Percentiles rank a stretch among this genome's conserved stretches.
These are phyloP conservation scores for Cyberlindnera mycetangii DNA, from an alignment of 805 yeast species.

Conservation along the genomic window DNA sequence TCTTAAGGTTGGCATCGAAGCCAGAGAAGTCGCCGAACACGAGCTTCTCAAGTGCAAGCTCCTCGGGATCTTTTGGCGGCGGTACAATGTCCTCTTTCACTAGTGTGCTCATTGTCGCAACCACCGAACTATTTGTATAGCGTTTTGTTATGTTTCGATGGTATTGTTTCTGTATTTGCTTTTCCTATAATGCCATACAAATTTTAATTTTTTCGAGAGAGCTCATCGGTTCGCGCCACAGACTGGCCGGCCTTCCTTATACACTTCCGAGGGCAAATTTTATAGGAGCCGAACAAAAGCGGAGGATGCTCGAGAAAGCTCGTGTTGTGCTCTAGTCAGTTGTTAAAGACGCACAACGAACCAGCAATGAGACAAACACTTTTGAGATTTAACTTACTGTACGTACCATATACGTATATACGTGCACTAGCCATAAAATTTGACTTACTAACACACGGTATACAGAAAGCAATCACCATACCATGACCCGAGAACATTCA, in stretches of 20 bases:
- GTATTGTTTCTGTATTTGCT: neutral
- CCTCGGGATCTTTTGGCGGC: conserved; percentile 84
- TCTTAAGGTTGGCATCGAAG: conserved; percentile 61
- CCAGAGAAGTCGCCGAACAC: conserved; percentile 89
- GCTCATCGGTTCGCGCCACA: conserved; percentile 15
- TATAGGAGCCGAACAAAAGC: neutral
- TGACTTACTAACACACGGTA: conserved; percentile 6
- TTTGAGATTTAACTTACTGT: conserved; percentile 6
- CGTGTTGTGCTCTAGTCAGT: neutral
- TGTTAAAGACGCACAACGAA: neutral
- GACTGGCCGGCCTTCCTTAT: neutral
- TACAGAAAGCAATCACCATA: conserved; percentile 39
- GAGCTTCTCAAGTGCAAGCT: conserved; percentile 68
- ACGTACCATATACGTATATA: neutral
- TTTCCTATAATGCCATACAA: no score
- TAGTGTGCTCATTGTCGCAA: neutral
- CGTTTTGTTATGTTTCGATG: no score
- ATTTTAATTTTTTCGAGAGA: conserved; percentile 7
- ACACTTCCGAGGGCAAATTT: conserved; percentile 7
- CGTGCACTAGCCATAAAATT: neutral
- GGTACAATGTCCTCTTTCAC: conserved; percentile 17
- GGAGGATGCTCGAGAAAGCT: neutral
- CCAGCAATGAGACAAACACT: conserved; percentile 12
- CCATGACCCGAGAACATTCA: conserved; percentile 66
- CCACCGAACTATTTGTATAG: no score